Percentiles rank a stretch among this genome's conserved stretches.
phyloP scores from a whole-genome alignment of 768 basidiomycete species.

The Rhizopogon salebrosus region DNA sequence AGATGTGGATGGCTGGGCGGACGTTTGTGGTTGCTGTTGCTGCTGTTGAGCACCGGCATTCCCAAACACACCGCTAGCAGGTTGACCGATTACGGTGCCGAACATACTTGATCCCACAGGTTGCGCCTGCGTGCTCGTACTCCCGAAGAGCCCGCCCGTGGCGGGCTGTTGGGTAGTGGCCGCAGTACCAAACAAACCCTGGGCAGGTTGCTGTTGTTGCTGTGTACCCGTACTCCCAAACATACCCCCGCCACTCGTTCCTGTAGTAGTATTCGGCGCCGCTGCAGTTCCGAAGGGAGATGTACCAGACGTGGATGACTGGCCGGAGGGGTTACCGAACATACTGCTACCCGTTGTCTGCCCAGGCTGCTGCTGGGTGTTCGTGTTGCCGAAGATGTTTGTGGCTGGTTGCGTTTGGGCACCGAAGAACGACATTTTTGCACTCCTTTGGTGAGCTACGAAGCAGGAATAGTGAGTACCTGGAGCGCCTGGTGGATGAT shows the following conservation, averaged over 20 bases:
- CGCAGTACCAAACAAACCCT: slow-evolving; percentile 21
- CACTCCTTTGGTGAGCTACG: not conserved
- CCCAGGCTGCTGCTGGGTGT: slow-evolving; percentile 4
- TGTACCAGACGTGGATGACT: slow-evolving; percentile 13
- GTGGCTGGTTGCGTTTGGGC: not conserved
- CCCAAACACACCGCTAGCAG: slow-evolving; percentile 15
- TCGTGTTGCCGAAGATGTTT: slow-evolving; percentile 5
- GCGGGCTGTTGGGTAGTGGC: slow-evolving; percentile 13
- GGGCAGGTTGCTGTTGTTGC: slow-evolving; percentile 17
- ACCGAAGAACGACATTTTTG: slow-evolving; percentile 6
- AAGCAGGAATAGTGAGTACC: not conserved
- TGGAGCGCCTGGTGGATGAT: not conserved
- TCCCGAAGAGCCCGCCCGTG: slow-evolving; percentile 14
- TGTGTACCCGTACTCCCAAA: slow-evolving; percentile 6
- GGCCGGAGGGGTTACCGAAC: slow-evolving; percentile 15
- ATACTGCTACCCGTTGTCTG: slow-evolving; percentile 13
- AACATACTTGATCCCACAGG: slow-evolving; percentile 14
- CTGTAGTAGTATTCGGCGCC: not conserved
- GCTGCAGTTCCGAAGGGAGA: not conserved
- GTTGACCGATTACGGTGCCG: slow-evolving; percentile 12
- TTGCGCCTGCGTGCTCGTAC: slow-evolving; percentile 2
- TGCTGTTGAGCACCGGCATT: slow-evolving; percentile 9
- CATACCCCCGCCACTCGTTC: slow-evolving; percentile 2
- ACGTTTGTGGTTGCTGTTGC: slow-evolving; percentile 2
- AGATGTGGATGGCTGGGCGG: not conserved